These are phyloP conservation scores for Malassezia obtusa DNA, from an alignment of 1,284 basidiomycete genomes.

Conservation along the genomic window DNA sequence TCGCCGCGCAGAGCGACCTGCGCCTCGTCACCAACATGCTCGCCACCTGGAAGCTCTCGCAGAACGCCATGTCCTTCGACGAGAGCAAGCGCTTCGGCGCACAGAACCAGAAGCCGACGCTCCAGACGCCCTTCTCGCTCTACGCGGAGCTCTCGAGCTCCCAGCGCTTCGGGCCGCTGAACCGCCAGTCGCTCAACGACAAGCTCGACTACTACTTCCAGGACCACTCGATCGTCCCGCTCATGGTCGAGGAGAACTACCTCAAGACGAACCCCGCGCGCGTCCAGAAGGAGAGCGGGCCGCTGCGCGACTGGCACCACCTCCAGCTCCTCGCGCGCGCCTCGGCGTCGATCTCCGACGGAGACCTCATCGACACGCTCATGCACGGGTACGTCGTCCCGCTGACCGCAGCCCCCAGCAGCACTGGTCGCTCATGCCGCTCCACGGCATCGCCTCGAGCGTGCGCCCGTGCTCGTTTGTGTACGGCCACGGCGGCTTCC, in stretches of 20 bases:
- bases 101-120: conserved; percentile 68
- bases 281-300: conserved; percentile 49
- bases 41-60: conserved; percentile 68
- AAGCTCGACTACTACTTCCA: conserved; percentile 97
- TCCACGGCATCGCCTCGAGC: conserved; percentile 81
- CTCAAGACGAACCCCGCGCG: conserved; percentile 51
- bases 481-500: conserved; percentile 32
- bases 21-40: conserved; percentile 95
- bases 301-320: conserved; percentile 57
- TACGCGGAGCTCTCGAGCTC: conserved; percentile 65
- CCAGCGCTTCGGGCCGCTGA: conserved; percentile 73
- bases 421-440: conserved; percentile 88
- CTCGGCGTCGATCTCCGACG: conserved; percentile 82
- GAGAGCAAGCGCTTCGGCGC: conserved; percentile 68
- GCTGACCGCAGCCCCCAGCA: conserved; percentile 56
- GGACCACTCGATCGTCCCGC: conserved; percentile 80
- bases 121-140: conserved; percentile 61
- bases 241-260: conserved; percentile 72
- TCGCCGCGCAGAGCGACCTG: conserved; percentile 83
- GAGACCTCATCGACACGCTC: conserved; percentile 82
- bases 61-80: conserved; percentile 50
- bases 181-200: conserved; percentile 70
- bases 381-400: conserved; percentile 57
- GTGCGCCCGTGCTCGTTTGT: conserved; percentile 53
- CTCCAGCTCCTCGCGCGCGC: conserved; percentile 65